Conservation (phyloP, 331 rosid species). For the Rosa hybrid region DNA sequence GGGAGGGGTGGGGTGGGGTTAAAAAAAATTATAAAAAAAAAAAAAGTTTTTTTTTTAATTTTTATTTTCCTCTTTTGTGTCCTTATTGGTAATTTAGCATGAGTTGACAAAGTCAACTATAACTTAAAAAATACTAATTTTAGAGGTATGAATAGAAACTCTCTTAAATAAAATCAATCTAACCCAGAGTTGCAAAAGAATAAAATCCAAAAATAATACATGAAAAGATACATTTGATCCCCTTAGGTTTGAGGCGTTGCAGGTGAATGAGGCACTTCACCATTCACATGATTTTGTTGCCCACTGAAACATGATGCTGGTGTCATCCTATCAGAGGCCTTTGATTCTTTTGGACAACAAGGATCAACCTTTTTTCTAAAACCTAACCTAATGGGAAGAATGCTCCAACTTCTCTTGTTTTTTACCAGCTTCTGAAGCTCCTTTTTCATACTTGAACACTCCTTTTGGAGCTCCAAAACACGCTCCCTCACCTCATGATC, state of each 20-base stretch:
- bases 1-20: no score
- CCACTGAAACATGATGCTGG: slow-evolving; percentile 27
- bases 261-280: slow-evolving; percentile 26
- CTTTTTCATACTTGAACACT: slow-evolving; percentile 39
- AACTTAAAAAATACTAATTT: no score
- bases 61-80: no score
- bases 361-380: slow-evolving; percentile 38
- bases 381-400: slow-evolving; percentile 42
- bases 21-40: no score
- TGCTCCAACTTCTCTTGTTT: slow-evolving; percentile 39
- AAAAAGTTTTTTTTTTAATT: no score
- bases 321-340: slow-evolving; percentile 20
- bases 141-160: no score
- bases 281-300: slow-evolving; percentile 19
- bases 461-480: slow-evolving; percentile 45
- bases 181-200: neutral
- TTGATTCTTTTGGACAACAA: slow-evolving; percentile 28
- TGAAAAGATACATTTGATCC: neutral
- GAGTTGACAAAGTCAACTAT: no score
- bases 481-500: slow-evolving; percentile 37
- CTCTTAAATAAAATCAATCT: neutral
- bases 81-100: no score
- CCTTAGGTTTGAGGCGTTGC: neutral
- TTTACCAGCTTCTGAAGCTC: slow-evolving; percentile 51
- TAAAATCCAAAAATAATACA: neutral